Evolutionary conservation across 306 rosid species (phyloP).

Genomic region (Carpinus viminea): DNA sequence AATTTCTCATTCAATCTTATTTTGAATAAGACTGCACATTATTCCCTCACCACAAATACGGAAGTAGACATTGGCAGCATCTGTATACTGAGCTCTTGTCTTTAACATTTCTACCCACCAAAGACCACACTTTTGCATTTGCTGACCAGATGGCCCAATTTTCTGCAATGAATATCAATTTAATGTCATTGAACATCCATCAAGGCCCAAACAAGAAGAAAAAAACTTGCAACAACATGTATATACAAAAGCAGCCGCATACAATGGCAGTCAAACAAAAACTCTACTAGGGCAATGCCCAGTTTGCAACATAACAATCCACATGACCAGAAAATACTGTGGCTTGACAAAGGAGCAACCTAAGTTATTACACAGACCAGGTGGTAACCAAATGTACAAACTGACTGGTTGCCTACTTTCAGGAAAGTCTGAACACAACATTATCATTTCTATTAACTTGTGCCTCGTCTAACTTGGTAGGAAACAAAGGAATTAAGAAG

Average conservation of each 20-base stretch:
- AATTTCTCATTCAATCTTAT: slow-evolving; percentile 15
- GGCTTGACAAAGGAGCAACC: not conserved
- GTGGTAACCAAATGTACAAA: not conserved
- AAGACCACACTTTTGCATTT: slow-evolving; percentile 84
- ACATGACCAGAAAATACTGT: not conserved
- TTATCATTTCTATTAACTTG: not conserved
- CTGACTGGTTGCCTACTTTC: not conserved
- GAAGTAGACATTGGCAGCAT: slow-evolving; percentile 87
- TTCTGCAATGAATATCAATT: slow-evolving; percentile 59
- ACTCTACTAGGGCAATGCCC: not conserved
- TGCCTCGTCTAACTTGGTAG: not conserved
- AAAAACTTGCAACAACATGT: not conserved
- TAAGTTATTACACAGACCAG: not conserved
- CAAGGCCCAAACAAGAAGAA: not conserved
- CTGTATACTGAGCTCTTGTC: slow-evolving; percentile 74
- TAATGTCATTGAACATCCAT: slow-evolving; percentile 7
- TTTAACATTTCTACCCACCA: slow-evolving; percentile 98
- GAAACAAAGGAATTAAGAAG: not conserved
- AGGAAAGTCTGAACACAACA: not conserved
- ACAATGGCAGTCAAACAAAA: not conserved
- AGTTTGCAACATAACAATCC: not conserved
- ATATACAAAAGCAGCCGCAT: not conserved
- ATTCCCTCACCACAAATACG: slow-evolving; percentile 94
- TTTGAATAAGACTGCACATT: slow-evolving; percentile 1
- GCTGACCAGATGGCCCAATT: slow-evolving; percentile 78